phyloP scores from a whole-genome alignment of 2,329 filamentous ascomycete species.

The Hymenoscyphus salicellus region DNA sequence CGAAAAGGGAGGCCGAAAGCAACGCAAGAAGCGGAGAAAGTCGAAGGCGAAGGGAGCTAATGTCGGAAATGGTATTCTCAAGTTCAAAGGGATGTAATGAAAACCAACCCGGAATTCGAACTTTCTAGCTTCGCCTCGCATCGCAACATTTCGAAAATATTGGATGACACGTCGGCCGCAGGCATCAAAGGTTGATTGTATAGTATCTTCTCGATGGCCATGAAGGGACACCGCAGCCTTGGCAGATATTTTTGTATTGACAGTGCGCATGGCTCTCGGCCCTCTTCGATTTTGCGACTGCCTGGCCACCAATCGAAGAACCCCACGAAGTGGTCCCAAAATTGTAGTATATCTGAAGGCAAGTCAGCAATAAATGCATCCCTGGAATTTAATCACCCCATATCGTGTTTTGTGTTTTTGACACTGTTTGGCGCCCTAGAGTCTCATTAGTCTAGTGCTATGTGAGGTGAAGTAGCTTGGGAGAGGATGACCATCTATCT shows the following conservation, averaged over 20 bases:
- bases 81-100: conserved; percentile 31
- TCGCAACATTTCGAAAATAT: background rate
- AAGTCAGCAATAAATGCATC: background rate
- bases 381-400: background rate
- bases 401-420: background rate
- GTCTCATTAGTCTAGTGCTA: background rate
- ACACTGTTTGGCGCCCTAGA: background rate
- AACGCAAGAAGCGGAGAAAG: conserved; percentile 33
- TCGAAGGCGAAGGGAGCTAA: conserved; percentile 34
- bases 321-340: background rate
- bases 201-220: background rate
- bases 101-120: background rate
- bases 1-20: conserved; percentile 27
- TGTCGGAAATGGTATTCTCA: conserved; percentile 33
- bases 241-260: background rate
- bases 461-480: background rate
- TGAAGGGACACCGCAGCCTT: background rate
- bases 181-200: background rate
- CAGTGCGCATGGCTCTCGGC: background rate
- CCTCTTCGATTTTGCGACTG: background rate
- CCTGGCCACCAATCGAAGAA: background rate
- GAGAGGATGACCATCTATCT: background rate
- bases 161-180: background rate
- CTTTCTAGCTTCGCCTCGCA: background rate
- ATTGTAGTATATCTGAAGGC: background rate